Base-by-base conservation (phyloP, 164 flowering plant genomes). In the Saururus chinensis region DNA sequence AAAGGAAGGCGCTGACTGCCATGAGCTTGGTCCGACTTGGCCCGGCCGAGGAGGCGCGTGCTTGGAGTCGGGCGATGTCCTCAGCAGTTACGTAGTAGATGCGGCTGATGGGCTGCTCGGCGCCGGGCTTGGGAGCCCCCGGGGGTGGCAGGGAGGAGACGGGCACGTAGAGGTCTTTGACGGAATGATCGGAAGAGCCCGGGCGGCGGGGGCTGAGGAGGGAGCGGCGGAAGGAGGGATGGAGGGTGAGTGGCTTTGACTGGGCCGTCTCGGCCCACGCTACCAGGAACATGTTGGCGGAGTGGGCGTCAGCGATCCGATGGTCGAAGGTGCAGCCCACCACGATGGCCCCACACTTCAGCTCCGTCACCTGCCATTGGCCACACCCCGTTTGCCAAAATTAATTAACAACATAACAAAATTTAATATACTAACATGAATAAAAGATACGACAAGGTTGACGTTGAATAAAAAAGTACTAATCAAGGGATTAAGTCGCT, bases 261-360 rank as follows among this genome's bases (percentile, higher is more conserved):
- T 42, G 70, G 8, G 84, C 76, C 59, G 67, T 66, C 62, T 81
- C 79, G 0, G 81, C 72, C 79, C 81, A 80, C 20, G 81, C 63
- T 0, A 71, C 71, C 21, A 76, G 51, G 54, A 80, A 80, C 79
- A 82, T 79, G 74, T 82, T 79, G 62, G 72, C 65, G 0, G 89
- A 80, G 74, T 80, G 72, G 30, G 83, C 86, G 37, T 84, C 89
- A 0, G 86, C 86, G 0, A 84, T 51, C 0, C 84, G 79, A 35
- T 84, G 88, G 61, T 84, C 83, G 45, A 80, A 75, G 0, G 75
- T 71, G 79, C 80, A 75, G 9, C 74, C 76, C 45, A 84, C 79
- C 21, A 81, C 80, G 5, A 80, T 1, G 0, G 82, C 80, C 1
- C 82, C 88, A 16, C 86, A 84, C 49, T 59, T 77, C n/a, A 84